Evolutionary conservation across 345 rosid species (phyloP), one percentile per base, ranked within the genome.

Genomic region (Eucalyptus globulus): DNA sequence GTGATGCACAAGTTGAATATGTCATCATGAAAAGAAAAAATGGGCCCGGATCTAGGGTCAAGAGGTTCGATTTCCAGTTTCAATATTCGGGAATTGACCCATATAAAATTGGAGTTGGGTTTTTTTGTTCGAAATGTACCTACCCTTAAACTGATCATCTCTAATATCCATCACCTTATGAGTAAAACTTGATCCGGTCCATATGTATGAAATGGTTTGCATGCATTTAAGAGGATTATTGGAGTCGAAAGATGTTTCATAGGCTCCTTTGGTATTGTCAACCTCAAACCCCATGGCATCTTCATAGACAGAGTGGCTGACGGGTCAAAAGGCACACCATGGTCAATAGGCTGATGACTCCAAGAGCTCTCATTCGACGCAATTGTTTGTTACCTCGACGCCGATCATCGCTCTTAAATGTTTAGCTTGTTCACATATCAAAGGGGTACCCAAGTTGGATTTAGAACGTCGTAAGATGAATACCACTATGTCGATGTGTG

Each of bases 121-220:
- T 37, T 40, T 40, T 76, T 37, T 24, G 26, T 37, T 40, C 7
- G 2, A 5, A 40, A 40, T 43, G 0, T 12, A 21, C 47, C 9
- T 11, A 40, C 27, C 14, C 15, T 22, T 1, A 76, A 40, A 76
- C 0, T 4, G 5, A 76, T 76, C 1, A 40, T 37, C 14, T 12
- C 3, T 11, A 0, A 76, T 24, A 3, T 5, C 3, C 12, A 21
- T 56, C 2, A 3, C 31, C 17, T 0, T 62, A 62, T 29, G 14
- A 72, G 9, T 6, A 62, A 62, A 62, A 29, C 37, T 62, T 34
- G 22, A 37, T 11, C 27, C 1, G 0, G 3, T 2, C 27, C 83
- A 37, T 72, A 7, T 3, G 81, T 15, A 76, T 0, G 15, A 76
- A 76, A 3, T 11, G 27, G 3, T 37, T 37, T 40, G 47, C 47